Percentiles rank a stretch among this genome's conserved stretches.
These are phyloP conservation scores for Voacanga thouarsii DNA, from an alignment of 257 asterid species.

Conservation along the genomic window DNA sequence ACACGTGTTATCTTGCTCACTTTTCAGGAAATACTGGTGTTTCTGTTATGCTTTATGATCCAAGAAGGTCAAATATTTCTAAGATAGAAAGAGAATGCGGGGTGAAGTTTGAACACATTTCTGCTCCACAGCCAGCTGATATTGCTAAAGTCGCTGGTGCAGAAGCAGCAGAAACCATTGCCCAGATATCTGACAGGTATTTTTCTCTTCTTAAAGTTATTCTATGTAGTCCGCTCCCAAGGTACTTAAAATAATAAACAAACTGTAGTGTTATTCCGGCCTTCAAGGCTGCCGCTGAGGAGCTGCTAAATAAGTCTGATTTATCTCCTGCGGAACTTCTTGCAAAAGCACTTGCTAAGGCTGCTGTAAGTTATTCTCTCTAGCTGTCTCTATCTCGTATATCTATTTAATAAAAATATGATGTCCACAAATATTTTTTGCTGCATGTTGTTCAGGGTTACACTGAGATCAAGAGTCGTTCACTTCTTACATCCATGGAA, in stretches of 20 bases:
- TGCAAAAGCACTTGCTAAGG: constrained; percentile 92
- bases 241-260: background rate
- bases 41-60: constrained; percentile 96
- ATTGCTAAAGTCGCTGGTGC: constrained; percentile 84
- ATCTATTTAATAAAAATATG: background rate
- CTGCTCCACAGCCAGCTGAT: constrained; percentile 98
- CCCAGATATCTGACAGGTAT: constrained; percentile 76
- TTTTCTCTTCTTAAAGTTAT: background rate
- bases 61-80: constrained; percentile 73
- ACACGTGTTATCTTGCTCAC: background rate
- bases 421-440: constrained; percentile 15
- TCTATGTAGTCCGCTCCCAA: background rate
- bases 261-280: constrained; percentile 76
- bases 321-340: constrained; percentile 76
- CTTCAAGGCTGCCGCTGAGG: constrained; percentile 91
- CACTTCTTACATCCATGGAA: constrained; percentile 85
- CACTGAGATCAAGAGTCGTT: constrained; percentile 81
- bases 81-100: constrained; percentile 95
- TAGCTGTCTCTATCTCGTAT: background rate
- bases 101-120: constrained; percentile 77
- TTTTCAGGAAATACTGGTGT: constrained; percentile 79
- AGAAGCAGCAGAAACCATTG: constrained; percentile 72
- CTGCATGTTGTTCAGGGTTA: constrained; percentile 58
- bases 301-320: constrained; percentile 54
- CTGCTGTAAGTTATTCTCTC: constrained; percentile 62